A percentile compares a stretch with the other conserved stretches of the same genome.
phyloP scores from a whole-genome alignment of 2,329 filamentous ascomycete genomes.

The Paecilomyces fulvus region DNA sequence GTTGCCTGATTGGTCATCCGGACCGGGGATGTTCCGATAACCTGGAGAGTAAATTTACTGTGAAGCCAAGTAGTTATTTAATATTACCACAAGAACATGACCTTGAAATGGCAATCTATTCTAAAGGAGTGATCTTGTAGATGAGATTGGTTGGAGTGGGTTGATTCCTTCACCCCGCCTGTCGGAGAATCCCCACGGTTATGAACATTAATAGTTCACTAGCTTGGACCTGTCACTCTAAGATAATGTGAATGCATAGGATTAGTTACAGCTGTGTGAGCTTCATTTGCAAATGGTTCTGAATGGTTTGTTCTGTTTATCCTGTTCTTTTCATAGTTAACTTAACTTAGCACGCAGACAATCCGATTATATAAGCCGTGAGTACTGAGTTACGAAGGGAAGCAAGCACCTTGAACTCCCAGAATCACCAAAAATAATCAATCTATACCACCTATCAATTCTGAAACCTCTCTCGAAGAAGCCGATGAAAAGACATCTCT shows the following conservation, averaged over 20 bases:
- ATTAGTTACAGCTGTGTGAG: too few relatives aligned
- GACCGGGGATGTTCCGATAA: conserved; percentile 13
- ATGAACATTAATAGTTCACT: too few relatives aligned
- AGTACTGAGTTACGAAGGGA: background rate
- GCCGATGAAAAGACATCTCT: background rate
- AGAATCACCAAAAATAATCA: background rate
- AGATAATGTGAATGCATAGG: too few relatives aligned
- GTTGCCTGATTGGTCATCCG: conserved; percentile 30
- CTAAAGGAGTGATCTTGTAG: background rate
- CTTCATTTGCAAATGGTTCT: background rate
- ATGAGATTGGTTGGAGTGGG: background rate
- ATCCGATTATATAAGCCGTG: background rate
- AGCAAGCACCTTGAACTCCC: background rate
- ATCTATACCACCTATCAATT: background rate
- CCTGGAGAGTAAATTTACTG: background rate
- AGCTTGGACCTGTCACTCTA: too few relatives aligned
- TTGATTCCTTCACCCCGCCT: background rate
- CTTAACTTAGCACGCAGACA: too few relatives aligned
- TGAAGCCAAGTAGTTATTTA: background rate
- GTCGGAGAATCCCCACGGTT: background rate
- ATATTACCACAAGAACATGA: background rate
- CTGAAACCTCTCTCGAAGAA: background rate
- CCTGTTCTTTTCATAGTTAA: background rate
- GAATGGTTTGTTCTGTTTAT: background rate
- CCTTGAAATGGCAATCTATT: background rate